Base-by-base conservation (phyloP, 352 stramenopile genomes). In the Pelagophyceae sp. region DNA sequence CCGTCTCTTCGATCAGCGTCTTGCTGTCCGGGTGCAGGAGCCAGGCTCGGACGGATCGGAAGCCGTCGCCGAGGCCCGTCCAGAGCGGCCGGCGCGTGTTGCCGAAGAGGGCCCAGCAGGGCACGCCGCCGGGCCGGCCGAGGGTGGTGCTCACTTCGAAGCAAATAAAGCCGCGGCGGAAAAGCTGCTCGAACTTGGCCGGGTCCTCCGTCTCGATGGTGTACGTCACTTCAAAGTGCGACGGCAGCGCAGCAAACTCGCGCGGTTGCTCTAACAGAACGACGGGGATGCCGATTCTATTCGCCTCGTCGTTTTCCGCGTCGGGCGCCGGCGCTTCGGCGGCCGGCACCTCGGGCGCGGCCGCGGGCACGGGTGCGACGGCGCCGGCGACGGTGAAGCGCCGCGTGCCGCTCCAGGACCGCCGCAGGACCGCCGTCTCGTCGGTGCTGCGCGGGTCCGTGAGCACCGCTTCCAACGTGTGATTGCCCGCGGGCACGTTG, bases 91-190 rank as follows among this genome's bases (percentile, higher is more conserved):
- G 15, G 11, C 31, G 35, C 63, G 29, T 29, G 1, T 5, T 6
- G 29, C 40, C 5, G 35, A 72, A 72, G 35, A 72, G 31, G 35
- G 6, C 15, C 63, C 63, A 72, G 63, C 63, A 72, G 29, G 63
- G 63, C 35, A 38, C 29, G 19, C 31, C 63, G 35, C 35, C 35
- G 6, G 29, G 2, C 2, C 15, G 3, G 2, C 3, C 35, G 2
- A 45, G 63, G 17, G 58, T 11, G 5, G 35, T 38, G 11, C 29
- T 17, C 15, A 72, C 11, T 35, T 72, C 35, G 35, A 72, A 72
- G 63, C 31, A 72, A 15, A 72, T 29, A 19, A n/a, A 32, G 63
- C 63, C 31, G 35, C 2, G 23, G 17, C 29, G 23, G 58, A 65
- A 65, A 11, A 65, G 29, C 29, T 2, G 5, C 58, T 33, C 6